Evolutionary conservation across 106 monocot genomes (phyloP), one percentile per base, ranked within the genome.

Genomic region (Amphibolis antarctica): DNA sequence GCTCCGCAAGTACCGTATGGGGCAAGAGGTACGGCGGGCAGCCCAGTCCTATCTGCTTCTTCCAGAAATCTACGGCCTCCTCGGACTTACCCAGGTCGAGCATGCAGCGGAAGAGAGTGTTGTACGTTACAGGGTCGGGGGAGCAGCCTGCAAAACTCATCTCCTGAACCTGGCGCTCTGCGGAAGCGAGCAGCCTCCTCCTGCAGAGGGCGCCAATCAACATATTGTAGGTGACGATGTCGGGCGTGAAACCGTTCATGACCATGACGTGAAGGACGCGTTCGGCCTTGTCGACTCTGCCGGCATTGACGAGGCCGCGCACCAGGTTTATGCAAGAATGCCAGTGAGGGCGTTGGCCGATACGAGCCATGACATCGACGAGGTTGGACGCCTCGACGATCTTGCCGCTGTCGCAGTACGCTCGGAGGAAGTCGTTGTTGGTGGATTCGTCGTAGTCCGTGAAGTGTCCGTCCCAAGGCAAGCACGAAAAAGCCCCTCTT

Each of bases 151-250:
- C 42, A 26, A 81, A 79, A 21, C 79, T 65, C 91, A 92, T 92
- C 12, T 86, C 76, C 21, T 81, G 73, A 15, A 81, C 55, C 15
- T 81, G 26, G 12, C 28, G 14, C 0, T 80, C 45, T 3, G 91
- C 91, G 14, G 62, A 56, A 64, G 30, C 42, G 4, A 92, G 65
- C 18, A 70, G 78, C 14, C 85, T 78, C 62, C 51, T 81, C 44
- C 66, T 74, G 72, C 86, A 92, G 43, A 86, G 66, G 7, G 76
- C 79, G 5, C 79, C 81, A 19, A 92, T 74, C 69, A 92, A 69
- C 65, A 81, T 92, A 57, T 92, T 92, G 72, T 71, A 86, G 20
- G 83, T 92, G 46, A 83, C 86, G 50, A 79, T 74, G 64, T 92
- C 91, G 0, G 91, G 79, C 14, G 75, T 53, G 11, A 83, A 86